phyloP scores from a whole-genome alignment of 192 early-diverging fungal genomes.

The Neocallimastix lanati region DNA sequence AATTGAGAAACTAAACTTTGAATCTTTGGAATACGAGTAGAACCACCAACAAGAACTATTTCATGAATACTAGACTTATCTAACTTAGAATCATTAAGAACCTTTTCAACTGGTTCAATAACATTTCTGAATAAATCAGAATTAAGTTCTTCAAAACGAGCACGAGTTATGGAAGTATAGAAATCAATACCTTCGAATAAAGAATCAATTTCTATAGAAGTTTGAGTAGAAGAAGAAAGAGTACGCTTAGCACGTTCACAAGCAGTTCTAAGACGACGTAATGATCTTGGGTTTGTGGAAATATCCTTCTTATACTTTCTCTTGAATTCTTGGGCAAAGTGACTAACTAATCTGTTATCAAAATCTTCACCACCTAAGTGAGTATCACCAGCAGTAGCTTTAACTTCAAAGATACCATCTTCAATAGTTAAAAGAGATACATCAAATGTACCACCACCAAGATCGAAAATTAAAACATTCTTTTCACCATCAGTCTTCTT shows the following conservation, averaged over 20 bases:
- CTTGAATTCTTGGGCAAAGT: constrained; percentile 93
- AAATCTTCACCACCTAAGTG: constrained; percentile 99
- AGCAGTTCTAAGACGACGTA: constrained; percentile 92
- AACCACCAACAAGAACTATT: constrained; percentile 95
- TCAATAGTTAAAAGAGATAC: constrained; percentile 93
- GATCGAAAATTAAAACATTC: constrained; percentile 60
- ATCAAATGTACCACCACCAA: constrained; percentile 85
- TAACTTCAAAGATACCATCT: constrained; percentile 96
- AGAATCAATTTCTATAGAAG: constrained; percentile 90
- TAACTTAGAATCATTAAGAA: constrained; percentile 87
- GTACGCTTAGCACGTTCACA: constrained; percentile 96
- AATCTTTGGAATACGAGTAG: constrained; percentile 80
- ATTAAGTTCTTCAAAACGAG: constrained; percentile 98
- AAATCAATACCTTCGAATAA: constrained; percentile 95
- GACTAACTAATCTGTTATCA: constrained; percentile 93
- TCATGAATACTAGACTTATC: constrained; percentile 79
- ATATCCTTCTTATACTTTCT: constrained; percentile 94
- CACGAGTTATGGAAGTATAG: constrained; percentile 95
- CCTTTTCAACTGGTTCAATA: constrained; percentile 91
- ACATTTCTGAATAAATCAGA: constrained; percentile 88
- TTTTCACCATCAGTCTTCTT: constrained; percentile 50
- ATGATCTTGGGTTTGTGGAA: constrained; percentile 66
- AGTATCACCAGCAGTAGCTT: constrained; percentile 71
- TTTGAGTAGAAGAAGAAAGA: constrained; percentile 82
- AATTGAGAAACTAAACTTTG: constrained; percentile 22